Evolutionary conservation across 2,329 filamentous ascomycete species (phyloP).

Genomic region (Talaromyces sp.): DNA sequence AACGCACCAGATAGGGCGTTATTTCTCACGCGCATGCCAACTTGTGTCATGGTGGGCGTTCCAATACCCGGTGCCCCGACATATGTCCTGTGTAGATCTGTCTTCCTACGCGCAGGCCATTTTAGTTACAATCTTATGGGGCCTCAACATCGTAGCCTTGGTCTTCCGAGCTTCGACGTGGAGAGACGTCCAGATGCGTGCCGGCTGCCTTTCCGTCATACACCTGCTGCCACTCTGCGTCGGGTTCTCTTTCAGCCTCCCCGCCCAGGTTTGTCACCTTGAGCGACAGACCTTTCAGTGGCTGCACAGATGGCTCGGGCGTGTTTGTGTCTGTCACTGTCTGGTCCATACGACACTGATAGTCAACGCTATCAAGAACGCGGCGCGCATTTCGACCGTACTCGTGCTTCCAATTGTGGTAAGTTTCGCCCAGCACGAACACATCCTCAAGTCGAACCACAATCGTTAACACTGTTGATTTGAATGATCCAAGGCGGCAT

Average conservation of each 20-base stretch:
- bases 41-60: neutral
- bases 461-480: neutral
- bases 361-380: neutral
- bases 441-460: neutral
- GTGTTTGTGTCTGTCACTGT: neutral
- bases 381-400: neutral
- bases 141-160: neutral
- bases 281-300: neutral
- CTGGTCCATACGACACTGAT: neutral
- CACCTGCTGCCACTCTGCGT: neutral
- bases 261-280: neutral
- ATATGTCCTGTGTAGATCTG: neutral
- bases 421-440: neutral
- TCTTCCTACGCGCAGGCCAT: neutral
- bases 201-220: neutral
- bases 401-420: neutral
- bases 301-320: neutral
- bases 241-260: neutral
- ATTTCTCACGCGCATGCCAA: neutral
- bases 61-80: neutral
- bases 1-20: neutral
- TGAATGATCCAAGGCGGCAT: neutral
- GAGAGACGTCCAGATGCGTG: conserved; percentile 1
- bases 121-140: neutral
- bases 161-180: neutral